Evolutionary conservation across 169 alveolate species (phyloP).

Genomic region (Cryptosporidium baileyi): DNA sequence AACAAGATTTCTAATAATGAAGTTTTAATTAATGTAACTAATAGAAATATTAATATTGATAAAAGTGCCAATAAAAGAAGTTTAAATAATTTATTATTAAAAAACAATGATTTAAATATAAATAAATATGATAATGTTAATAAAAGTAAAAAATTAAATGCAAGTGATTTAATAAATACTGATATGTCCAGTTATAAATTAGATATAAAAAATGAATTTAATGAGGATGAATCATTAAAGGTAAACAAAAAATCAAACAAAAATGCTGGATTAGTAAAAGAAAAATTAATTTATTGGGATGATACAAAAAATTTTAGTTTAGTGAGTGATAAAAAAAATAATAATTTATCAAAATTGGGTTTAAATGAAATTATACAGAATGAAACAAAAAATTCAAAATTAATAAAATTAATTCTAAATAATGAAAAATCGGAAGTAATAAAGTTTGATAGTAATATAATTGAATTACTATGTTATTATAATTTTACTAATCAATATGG

Average conservation of each 20-base stretch:
- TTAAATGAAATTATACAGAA: too few relatives aligned
- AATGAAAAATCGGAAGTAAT: background rate
- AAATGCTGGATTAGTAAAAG: background rate
- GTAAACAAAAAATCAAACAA: too few relatives aligned
- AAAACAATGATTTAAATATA: background rate
- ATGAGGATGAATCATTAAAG: background rate
- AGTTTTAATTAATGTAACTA: background rate
- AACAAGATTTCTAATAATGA: background rate
- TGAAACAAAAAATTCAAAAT: too few relatives aligned
- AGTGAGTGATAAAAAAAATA: background rate
- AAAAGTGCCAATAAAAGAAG: background rate
- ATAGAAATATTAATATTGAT: background rate
- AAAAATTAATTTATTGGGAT: background rate
- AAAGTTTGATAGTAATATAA: background rate
- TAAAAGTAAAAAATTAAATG: background rate
- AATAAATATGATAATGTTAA: background rate
- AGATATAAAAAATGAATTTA: background rate
- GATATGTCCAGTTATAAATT: background rate
- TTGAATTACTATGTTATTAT: conserved; percentile 17
- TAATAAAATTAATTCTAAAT: background rate
- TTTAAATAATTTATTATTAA: background rate
- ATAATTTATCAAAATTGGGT: background rate
- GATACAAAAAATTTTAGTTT: background rate
- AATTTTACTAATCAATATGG: conserved; percentile 14
- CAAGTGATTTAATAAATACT: background rate